These are phyloP conservation scores for Posidonia australis DNA, from an alignment of 106 monocot species.

Conservation along the genomic window DNA sequence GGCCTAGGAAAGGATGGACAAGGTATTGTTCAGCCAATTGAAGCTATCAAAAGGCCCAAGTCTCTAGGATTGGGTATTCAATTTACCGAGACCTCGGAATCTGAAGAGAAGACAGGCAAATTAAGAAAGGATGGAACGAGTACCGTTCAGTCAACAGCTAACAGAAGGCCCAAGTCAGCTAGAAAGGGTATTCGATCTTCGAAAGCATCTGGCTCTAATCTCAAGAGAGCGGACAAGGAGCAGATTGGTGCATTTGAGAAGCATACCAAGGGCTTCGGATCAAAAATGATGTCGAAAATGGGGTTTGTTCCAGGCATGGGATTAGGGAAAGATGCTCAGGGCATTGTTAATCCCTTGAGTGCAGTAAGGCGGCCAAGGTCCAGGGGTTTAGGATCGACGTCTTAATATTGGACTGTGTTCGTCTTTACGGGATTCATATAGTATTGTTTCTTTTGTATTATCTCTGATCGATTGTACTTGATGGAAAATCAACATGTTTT, in stretches of 20 bases:
- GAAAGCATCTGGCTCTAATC: neutral
- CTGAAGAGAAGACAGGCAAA: neutral
- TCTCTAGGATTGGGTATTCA: conserved; percentile 75
- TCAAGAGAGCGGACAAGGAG: neutral
- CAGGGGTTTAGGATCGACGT: conserved; percentile 38
- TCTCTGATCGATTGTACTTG: too few species aligned
- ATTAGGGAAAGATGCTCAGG: conserved; percentile 70
- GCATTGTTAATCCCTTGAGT: conserved; percentile 47
- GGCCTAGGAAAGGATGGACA: conserved; percentile 81
- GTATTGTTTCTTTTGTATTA: too few species aligned
- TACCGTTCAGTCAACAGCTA: neutral
- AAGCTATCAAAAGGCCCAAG: conserved; percentile 66
- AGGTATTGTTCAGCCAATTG: conserved; percentile 62
- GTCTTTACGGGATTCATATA: neutral
- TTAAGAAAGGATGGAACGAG: neutral
- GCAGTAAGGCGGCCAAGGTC: conserved; percentile 50
- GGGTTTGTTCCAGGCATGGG: conserved; percentile 65
- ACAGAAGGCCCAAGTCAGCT: neutral
- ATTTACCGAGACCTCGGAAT: conserved; percentile 19
- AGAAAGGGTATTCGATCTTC: neutral
- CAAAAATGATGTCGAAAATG: conserved; percentile 90
- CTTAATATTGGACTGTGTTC: neutral
- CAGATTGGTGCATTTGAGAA: conserved; percentile 62
- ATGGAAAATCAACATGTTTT: too few species aligned
- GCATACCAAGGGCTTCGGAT: conserved; percentile 89